Conservation (phyloP, 2,329 filamentous ascomycete species). For the Aspergillus niger region DNA sequence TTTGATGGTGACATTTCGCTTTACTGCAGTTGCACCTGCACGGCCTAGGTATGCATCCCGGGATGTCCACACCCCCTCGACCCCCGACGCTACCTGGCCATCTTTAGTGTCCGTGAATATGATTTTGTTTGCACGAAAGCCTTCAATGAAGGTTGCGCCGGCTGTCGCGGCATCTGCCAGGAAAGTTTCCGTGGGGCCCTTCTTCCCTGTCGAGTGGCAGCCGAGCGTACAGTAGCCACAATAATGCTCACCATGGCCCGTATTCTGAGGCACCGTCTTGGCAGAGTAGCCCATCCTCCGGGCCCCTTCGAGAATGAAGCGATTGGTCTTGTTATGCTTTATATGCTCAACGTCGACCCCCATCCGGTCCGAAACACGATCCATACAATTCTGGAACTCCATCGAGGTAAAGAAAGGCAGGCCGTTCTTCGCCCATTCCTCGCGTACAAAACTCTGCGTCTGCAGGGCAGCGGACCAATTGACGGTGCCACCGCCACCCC, state of each 20-base stretch:
- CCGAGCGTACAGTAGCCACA: conserved; percentile 68
- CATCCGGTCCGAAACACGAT: conserved; percentile 77
- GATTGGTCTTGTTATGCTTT: conserved; percentile 72
- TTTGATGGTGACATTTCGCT: conserved; percentile 68
- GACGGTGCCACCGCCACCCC: conserved; percentile 83
- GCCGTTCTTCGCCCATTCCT: conserved; percentile 73
- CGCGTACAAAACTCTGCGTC: conserved; percentile 73
- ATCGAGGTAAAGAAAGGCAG: conserved; percentile 72
- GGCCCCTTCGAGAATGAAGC: conserved; percentile 72
- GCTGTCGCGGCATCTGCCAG: conserved; percentile 76
- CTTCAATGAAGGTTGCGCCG: conserved; percentile 81
- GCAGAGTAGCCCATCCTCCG: conserved; percentile 72
- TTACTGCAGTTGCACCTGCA: conserved; percentile 53
- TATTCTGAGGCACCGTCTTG: conserved; percentile 75
- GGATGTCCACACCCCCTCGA: conserved; percentile 74
- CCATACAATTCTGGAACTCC: conserved; percentile 76
- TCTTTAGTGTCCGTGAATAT: conserved; percentile 62
- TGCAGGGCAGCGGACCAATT: conserved; percentile 76
- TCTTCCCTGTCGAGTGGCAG: conserved; percentile 69
- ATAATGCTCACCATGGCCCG: conserved; percentile 69
- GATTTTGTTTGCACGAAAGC: conserved; percentile 71
- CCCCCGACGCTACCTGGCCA: conserved; percentile 64
- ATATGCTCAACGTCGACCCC: conserved; percentile 69
- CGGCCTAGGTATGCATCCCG: conserved; percentile 65
- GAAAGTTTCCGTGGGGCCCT: conserved; percentile 74